These are phyloP conservation scores for Arthrinium phaeospermum DNA, from an alignment of 2,329 filamentous ascomycete species.

Conservation along the genomic window DNA sequence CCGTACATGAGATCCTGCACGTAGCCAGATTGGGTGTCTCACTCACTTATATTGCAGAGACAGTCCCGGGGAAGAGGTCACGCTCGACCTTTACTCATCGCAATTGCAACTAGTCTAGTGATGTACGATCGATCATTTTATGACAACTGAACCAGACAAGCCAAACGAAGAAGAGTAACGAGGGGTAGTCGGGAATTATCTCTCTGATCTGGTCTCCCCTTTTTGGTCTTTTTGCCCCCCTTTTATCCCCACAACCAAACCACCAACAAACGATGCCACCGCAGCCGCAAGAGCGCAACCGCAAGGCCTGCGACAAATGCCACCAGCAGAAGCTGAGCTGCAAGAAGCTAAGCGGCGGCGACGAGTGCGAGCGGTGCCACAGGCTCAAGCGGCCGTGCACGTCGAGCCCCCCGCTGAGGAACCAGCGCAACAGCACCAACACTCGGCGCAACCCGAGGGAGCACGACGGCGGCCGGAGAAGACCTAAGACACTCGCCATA, in stretches of 20 bases:
- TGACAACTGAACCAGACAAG: background rate
- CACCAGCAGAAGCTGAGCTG: conserved; percentile 54
- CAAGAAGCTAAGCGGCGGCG: conserved; percentile 46
- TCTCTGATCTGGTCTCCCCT: background rate
- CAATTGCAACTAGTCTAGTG: background rate
- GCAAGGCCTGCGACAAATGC: conserved; percentile 54
- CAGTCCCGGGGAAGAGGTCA: background rate
- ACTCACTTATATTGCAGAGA: conserved; percentile 12
- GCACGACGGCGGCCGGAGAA: background rate
- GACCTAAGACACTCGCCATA: conserved; percentile 7
- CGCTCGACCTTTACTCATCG: background rate
- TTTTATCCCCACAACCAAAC: background rate
- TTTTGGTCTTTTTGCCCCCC: background rate
- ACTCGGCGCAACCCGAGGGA: background rate
- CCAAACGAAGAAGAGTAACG: background rate
- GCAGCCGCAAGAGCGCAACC: conserved; percentile 27
- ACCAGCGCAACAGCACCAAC: conserved; percentile 25
- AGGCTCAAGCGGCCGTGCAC: conserved; percentile 49
- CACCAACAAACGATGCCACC: background rate
- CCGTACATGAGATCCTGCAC: conserved; percentile 6
- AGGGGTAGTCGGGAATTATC: background rate
- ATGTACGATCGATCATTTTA: background rate
- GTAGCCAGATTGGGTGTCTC: conserved; percentile 7
- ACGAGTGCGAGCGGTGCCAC: conserved; percentile 48
- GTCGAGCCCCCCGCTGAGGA: conserved; percentile 49